Base-by-base conservation (phyloP, 2,329 filamentous ascomycete species). In the Myriosclerotinia duriaeana region DNA sequence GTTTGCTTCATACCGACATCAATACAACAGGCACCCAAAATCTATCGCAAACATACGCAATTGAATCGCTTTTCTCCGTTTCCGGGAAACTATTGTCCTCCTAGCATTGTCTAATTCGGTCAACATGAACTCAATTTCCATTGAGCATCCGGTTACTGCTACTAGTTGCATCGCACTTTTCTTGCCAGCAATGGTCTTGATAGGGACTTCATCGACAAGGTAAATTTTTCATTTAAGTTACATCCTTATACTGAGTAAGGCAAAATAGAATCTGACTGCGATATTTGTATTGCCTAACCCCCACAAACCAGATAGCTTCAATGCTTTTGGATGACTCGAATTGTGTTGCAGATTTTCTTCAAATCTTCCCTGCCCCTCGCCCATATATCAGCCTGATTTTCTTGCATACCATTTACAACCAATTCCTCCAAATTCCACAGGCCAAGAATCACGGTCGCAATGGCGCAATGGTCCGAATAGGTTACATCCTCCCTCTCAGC, bases 21-120 rank as follows among this genome's bases (percentile, higher is more conserved):
- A 36, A 15, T 17, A 6, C 8, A 36, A 15, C 9, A 63, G 64
- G 48, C 14, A 26, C 30, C 78, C 79, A 85, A 5, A 77, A 82
- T 8, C 82, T 86, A 3, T 84, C 83, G 5, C 83, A 83, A 20
- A 82, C 80, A 3, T 86, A 86, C 67, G 84, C 84, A 36, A 82
- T 85, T 65, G 84, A 87, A 75, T 85, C 26, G 26, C 12, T 20
- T 11, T 22, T 5, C 11, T 14, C 56, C 30, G 4, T 17, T 50
- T 26, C n/a, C 15, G 20, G 8, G 5, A 22, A 7, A 1, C 2
- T 17, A 60, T 15, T 26, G 3, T 12, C 6, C 5, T 22, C 36
- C 22, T 36, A 40, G 34, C 5, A 22, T 36, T 36, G 11, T 40
- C 36, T 12, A 55, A 22, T 12, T 6, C 20, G 36, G 22, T 40